Evolutionary conservation across 805 yeast genomes (phyloP).

Genomic region (Danielia reshetovae): DNA sequence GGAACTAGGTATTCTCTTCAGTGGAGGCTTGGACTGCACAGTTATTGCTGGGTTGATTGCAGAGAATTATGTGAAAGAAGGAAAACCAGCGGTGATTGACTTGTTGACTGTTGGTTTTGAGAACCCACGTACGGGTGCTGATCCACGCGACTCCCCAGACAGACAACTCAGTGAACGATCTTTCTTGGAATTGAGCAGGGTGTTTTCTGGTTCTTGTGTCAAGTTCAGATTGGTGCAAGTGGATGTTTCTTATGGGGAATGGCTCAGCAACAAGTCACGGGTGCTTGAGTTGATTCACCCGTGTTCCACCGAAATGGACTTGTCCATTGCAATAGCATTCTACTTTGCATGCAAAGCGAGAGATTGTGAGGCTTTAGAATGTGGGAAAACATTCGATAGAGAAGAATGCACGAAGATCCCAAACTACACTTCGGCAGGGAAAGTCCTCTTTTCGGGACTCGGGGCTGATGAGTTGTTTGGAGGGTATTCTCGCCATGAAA

Average conservation of each 20-base stretch:
- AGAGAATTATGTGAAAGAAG: conserved; percentile 8
- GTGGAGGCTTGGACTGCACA: conserved; percentile 96
- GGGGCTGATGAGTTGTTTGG: conserved; percentile 98
- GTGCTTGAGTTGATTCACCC: conserved; percentile 78
- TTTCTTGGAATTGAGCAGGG: conserved; percentile 45
- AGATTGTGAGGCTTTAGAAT: conserved; percentile 4
- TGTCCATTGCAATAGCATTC: conserved; percentile 92
- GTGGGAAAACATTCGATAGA: conserved; percentile 10
- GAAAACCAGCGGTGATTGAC: conserved; percentile 44
- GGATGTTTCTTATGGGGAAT: conserved; percentile 68
- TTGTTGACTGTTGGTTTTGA: conserved; percentile 91
- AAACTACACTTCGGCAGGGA: conserved; percentile 48
- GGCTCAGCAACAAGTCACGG: conserved; percentile 43
- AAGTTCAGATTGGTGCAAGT: conserved; percentile 58
- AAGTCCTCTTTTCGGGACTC: conserved; percentile 82
- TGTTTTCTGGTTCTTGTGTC: conserved; percentile 33
- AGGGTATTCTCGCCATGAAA: conserved; percentile 85
- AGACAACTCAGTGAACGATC: conserved; percentile 68
- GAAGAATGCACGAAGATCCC: not conserved
- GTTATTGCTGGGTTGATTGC: conserved; percentile 57
- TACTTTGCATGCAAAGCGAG: conserved; percentile 73
- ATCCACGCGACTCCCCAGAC: conserved; percentile 77
- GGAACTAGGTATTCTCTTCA: conserved; percentile 63
- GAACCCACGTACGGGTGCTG: conserved; percentile 69
- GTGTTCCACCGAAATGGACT: conserved; percentile 86